Conservation (phyloP, 2,329 filamentous ascomycete species). For the Xylariaceae sp. region DNA sequence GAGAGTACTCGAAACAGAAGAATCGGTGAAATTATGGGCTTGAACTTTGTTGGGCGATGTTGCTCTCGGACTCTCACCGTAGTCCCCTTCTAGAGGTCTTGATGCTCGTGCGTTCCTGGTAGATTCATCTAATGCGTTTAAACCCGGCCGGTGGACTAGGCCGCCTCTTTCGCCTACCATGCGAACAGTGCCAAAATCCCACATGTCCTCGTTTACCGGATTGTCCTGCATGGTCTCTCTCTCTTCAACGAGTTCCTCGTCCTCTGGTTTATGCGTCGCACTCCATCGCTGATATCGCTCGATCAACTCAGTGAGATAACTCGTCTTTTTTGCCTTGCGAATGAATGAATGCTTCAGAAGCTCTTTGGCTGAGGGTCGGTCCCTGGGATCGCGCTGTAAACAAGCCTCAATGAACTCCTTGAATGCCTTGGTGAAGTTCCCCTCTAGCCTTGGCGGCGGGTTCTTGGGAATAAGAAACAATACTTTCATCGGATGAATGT, state of each 20-base stretch:
- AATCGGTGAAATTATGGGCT: slow-evolving; percentile 41
- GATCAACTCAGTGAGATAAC: slow-evolving; percentile 94
- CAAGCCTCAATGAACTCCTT: slow-evolving; percentile 84
- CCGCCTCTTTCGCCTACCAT: slow-evolving; percentile 66
- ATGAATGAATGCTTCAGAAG: slow-evolving; percentile 88
- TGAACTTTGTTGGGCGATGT: slow-evolving; percentile 50
- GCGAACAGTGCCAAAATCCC: slow-evolving; percentile 96
- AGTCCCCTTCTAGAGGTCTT: slow-evolving; percentile 49
- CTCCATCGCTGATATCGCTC: slow-evolving; percentile 86
- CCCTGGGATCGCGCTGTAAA: slow-evolving; percentile 81
- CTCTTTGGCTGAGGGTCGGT: slow-evolving; percentile 81
- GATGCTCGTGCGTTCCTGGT: slow-evolving; percentile 71
- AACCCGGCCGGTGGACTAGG: slow-evolving; percentile 51
- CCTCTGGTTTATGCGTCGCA: slow-evolving; percentile 69
- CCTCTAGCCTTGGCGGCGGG: slow-evolving; percentile 73
- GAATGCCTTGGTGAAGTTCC: slow-evolving; percentile 76
- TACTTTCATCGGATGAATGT: slow-evolving; percentile 98
- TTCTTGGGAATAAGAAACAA: slow-evolving; percentile 96
- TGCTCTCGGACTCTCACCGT: slow-evolving; percentile 49
- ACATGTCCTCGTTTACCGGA: slow-evolving; percentile 74
- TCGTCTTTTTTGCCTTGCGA: slow-evolving; percentile 86
- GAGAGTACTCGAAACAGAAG: slow-evolving; percentile 50
- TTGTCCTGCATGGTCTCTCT: slow-evolving; percentile 54
- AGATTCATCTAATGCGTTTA: slow-evolving; percentile 72
- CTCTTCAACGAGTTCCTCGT: slow-evolving; percentile 61